These are phyloP conservation scores for Coemansia sp. DNA, from an alignment of 192 early-diverging fungal genomes.

Conservation along the genomic window DNA sequence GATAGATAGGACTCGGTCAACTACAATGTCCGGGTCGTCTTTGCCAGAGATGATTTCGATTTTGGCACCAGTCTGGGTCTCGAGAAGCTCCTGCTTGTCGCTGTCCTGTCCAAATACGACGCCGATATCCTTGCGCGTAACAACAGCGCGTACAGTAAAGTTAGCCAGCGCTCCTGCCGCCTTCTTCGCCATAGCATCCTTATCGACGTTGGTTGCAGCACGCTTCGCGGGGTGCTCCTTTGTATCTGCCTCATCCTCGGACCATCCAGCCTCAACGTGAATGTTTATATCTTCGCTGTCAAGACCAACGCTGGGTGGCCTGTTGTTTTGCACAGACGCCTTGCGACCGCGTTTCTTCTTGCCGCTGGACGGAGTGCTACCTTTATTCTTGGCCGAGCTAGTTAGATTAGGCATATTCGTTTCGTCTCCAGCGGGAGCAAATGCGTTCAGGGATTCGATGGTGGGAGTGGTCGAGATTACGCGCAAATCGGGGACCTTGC, in stretches of 20 bases:
- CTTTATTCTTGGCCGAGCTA: slow-evolving; percentile 6
- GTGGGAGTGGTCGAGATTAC: slow-evolving; percentile 15
- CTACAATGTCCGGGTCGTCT: slow-evolving; percentile 55
- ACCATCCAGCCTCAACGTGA: slow-evolving; percentile 51
- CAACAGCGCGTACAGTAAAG: slow-evolving; percentile 54
- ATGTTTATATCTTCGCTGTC: slow-evolving; percentile 52
- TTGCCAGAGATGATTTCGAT: slow-evolving; percentile 46
- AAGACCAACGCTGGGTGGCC: slow-evolving; percentile 2
- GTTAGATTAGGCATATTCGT: background rate
- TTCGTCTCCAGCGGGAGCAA: background rate
- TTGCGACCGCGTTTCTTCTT: slow-evolving; percentile 37
- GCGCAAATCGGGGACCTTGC: background rate
- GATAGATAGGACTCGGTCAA: slow-evolving; percentile 52
- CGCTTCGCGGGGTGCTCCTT: slow-evolving; percentile 51
- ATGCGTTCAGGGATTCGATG: background rate
- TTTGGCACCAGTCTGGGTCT: slow-evolving; percentile 18
- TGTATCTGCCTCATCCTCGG: slow-evolving; percentile 50
- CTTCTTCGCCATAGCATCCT: slow-evolving; percentile 23
- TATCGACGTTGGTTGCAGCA: slow-evolving; percentile 17
- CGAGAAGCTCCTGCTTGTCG: slow-evolving; percentile 25
- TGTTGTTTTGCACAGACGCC: slow-evolving; percentile 19
- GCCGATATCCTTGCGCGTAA: slow-evolving; percentile 54
- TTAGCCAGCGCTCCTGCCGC: slow-evolving; percentile 17
- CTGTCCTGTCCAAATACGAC: slow-evolving; percentile 34
- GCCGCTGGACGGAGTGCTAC: slow-evolving; percentile 1